phyloP scores from a whole-genome alignment of 176 grass and related monocot genomes.

The Ensete ventricosum region DNA sequence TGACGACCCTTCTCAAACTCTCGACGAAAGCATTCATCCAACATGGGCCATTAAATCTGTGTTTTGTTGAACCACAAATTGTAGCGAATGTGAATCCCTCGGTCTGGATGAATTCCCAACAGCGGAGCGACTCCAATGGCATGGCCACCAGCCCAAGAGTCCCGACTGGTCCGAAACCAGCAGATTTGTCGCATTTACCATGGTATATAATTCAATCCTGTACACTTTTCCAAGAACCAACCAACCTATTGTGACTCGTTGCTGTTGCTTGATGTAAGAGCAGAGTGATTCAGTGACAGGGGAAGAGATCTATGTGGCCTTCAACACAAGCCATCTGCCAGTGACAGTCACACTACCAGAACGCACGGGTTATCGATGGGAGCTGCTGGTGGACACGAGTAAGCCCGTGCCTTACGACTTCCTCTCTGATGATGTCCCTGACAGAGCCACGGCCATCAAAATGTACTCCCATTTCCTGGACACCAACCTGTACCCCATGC shows the following conservation, averaged over 20 bases:
- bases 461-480: constrained; percentile 64
- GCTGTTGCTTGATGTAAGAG: background rate
- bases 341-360: constrained; percentile 41
- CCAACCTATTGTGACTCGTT: background rate
- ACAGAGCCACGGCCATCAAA: constrained; percentile 21
- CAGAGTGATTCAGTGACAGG: constrained; percentile 53
- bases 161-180: constrained; percentile 74
- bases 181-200: constrained; percentile 78
- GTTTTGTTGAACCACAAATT: background rate
- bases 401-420: constrained; percentile 77
- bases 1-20: background rate
- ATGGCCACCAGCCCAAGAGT: constrained; percentile 54
- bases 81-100: constrained; percentile 59
- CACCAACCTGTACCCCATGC: constrained; percentile 79
- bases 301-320: constrained; percentile 74
- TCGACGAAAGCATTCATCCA: background rate
- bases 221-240: background rate
- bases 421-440: constrained; percentile 45
- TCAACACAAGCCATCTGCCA: constrained; percentile 71
- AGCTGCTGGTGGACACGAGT: constrained; percentile 67
- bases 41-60: background rate
- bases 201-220: constrained; percentile 30
- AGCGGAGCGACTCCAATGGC: constrained; percentile 56
- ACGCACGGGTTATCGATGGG: constrained; percentile 57
- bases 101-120: constrained; percentile 82